These are phyloP conservation scores for Clarireedia hainanense DNA, from an alignment of 2,329 filamentous ascomycete genomes.

Conservation along the genomic window DNA sequence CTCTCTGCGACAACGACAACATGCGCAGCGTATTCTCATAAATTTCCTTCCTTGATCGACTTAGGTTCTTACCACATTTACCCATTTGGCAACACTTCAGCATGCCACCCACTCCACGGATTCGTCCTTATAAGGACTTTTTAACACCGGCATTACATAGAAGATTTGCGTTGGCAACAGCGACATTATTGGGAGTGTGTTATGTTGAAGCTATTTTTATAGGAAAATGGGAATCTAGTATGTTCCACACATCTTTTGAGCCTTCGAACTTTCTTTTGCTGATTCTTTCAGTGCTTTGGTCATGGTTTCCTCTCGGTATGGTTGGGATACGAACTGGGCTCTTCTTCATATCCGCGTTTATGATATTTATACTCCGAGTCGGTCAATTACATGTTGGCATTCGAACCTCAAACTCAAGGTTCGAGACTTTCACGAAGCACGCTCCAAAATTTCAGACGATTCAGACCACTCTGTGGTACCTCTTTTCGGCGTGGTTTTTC, in stretches of 20 bases:
- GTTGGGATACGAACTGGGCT: slow-evolving; percentile 67
- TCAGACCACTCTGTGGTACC: slow-evolving; percentile 69
- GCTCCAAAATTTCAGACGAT: slow-evolving; percentile 48
- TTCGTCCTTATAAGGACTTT: slow-evolving; percentile 56
- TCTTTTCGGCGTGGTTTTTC: slow-evolving; percentile 70
- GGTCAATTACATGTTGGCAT: slow-evolving; percentile 70
- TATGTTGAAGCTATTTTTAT: slow-evolving; percentile 66
- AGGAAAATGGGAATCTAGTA: slow-evolving; percentile 57
- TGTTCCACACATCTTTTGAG: slow-evolving; percentile 1
- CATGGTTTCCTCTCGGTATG: slow-evolving; percentile 74
- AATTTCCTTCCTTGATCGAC: not conserved
- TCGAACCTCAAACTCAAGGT: slow-evolving; percentile 61
- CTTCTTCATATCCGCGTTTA: slow-evolving; percentile 68
- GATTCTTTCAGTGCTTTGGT: slow-evolving; percentile 61
- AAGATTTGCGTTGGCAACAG: slow-evolving; percentile 73
- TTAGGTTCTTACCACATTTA: not conserved
- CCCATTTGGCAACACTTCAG: slow-evolving; percentile 5
- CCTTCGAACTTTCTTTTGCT: not conserved
- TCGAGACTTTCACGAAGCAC: slow-evolving; percentile 54
- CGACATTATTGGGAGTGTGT: slow-evolving; percentile 60
- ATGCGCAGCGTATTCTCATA: slow-evolving; percentile 14
- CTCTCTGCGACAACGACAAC: slow-evolving; percentile 13
- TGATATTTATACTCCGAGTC: slow-evolving; percentile 78
- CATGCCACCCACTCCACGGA: slow-evolving; percentile 28
- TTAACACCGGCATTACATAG: slow-evolving; percentile 81